Base-by-base conservation (phyloP, 2,329 filamentous ascomycete species). In the Claviceps sp. region DNA sequence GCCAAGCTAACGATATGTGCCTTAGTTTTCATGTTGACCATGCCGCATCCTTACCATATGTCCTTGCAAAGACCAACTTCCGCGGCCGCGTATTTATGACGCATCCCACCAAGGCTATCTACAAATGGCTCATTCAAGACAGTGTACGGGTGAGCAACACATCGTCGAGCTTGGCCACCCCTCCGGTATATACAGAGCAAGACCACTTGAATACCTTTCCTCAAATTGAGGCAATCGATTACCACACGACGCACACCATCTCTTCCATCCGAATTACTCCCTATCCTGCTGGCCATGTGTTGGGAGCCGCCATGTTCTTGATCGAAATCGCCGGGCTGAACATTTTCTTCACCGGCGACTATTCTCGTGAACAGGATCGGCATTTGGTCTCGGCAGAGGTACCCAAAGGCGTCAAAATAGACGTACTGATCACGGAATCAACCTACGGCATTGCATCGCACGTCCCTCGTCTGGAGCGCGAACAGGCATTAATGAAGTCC, bases 81-180 rank as follows among this genome's bases (percentile, higher is more conserved):
- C 85, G 86, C 58, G 93, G 93, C 48, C 83, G 90, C 22, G 91
- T 97, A 55, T 97, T 96, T 73, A 98, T 97, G 91, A 98, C 93
- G 50, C 93, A 98, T 73, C 89, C 93, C 1, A 98, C 93, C 47
- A 97, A 98, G 69, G 93, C 93, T 61, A 98, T 98, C 66, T 98
- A 98, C 78, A 97, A 97, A 71, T 97, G 93, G 91, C 81, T 97
- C 50, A 96, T 97, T 56, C 89, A 95, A 68, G 93, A 98, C 69
- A 95, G 89, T 59, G 88, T 98, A 45, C 84, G 93, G 54, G 90
- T 98, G 34, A 85, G 85, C 65, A 86, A 82, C 62, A 82, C 78
- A 4, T 81, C 79, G 2, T 81, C 79, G 9, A 79, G 80, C 57
- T 71, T 75, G 51, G 75, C 74, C 0, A 75, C 86, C 62, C 77